Percentiles rank a stretch among this genome's conserved stretches.
Conservation (phyloP, 306 rosid species). For the Mucuna pruriens region DNA sequence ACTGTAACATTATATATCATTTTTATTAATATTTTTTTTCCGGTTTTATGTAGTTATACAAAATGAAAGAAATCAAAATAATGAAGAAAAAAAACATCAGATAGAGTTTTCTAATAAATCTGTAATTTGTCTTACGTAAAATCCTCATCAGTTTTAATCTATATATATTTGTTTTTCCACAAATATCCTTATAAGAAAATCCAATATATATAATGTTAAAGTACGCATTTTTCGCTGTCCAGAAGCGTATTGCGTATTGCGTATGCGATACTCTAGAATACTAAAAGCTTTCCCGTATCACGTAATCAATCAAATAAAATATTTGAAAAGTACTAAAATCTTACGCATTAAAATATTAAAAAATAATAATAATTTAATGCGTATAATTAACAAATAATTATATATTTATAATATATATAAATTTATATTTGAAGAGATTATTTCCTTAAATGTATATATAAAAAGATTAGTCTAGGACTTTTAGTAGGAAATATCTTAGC, state of each 20-base stretch:
- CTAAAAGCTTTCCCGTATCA: background rate
- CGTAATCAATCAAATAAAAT: background rate
- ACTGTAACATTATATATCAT: background rate
- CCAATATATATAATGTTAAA: background rate
- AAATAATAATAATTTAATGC: too few relatives aligned
- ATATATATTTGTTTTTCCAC: background rate
- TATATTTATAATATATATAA: too few relatives aligned
- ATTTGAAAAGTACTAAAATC: background rate
- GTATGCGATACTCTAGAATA: background rate
- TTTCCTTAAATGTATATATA: too few relatives aligned
- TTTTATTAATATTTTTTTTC: too few relatives aligned
- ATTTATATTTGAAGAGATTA: too few relatives aligned
- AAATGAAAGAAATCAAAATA: background rate
- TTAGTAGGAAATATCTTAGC: too few relatives aligned
- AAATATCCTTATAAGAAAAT: background rate
- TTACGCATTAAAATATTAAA: too few relatives aligned
- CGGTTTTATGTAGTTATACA: background rate
- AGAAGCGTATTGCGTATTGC: background rate
- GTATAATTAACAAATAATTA: too few relatives aligned
- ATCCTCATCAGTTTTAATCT: background rate
- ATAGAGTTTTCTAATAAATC: too few relatives aligned
- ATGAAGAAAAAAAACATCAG: too few relatives aligned
- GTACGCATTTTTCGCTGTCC: background rate
- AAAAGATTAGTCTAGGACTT: too few relatives aligned
- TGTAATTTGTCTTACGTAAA: background rate